Percentiles rank a stretch among this genome's conserved stretches.
Conservation (phyloP, 2,329 filamentous ascomycete genomes). For the Aspergillus sp. region DNA sequence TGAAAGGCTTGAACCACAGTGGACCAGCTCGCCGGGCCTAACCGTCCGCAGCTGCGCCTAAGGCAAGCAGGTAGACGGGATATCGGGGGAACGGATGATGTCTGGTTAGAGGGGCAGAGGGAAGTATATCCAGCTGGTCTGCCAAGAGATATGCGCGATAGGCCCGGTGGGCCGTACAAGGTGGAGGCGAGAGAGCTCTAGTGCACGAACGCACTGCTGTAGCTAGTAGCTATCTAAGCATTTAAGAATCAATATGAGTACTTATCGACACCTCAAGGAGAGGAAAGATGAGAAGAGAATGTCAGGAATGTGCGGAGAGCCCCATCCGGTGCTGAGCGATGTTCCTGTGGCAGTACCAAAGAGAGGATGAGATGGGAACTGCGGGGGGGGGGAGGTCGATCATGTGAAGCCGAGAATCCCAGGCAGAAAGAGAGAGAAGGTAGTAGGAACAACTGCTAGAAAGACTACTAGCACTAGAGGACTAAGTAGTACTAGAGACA, state of each 20-base stretch:
- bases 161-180: conserved; percentile 4
- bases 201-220: neutral
- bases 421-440: neutral
- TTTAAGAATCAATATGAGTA: neutral
- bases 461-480: neutral
- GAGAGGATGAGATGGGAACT: neutral
- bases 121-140: conserved; percentile 6
- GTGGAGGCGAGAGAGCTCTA: neutral
- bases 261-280: neutral
- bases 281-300: neutral
- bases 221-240: neutral
- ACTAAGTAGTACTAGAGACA: neutral
- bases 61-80: conserved; percentile 11
- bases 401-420: neutral
- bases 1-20: conserved; percentile 13
- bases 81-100: conserved; percentile 39
- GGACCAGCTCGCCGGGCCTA: conserved; percentile 15
- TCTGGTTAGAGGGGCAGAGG: conserved; percentile 17
- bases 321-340: neutral
- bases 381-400: neutral
- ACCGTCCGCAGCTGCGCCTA: conserved; percentile 17
- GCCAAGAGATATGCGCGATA: conserved; percentile 17
- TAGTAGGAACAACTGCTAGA: neutral
- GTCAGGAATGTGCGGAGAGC: no score
- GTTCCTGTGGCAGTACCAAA: neutral